Evolutionary conservation across 1,139 yeast species (phyloP), one percentile per base, ranked within the genome.

Genomic region (Taphrina confusa): DNA sequence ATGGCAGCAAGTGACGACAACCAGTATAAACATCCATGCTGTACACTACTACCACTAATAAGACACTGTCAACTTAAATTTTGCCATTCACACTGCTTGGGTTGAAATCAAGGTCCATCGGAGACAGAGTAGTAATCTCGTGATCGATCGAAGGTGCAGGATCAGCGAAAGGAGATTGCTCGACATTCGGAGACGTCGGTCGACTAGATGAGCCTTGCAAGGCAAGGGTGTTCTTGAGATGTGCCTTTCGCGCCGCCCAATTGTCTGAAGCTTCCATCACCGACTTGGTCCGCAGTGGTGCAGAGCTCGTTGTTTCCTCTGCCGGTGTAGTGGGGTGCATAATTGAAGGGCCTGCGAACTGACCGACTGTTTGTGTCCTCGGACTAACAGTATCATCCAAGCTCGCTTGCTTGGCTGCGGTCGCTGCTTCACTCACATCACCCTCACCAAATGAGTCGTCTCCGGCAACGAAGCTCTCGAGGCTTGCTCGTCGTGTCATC

Each of bases 191-290:
- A 14, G 58, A 44, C 3, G 58, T 46, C 11, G 58, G 58, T n/a
- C 25, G 18, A 2, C 22, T n/a, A 5, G 44, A 31, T 1, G 49
- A 30, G 14, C 30, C 33, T 11, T 44, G 58, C 16, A 46, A 31
- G 23, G 58, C 58, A n/a, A 54, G 44, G 4, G 45, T 54, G 44
- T 54, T 54, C 51, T 54, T 54, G 23, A 54, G 44, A 14, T 54
- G 58, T 18, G 37, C 51, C 40, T 54, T 54, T 33, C 58, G 28
- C 4, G 58, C 58, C 1, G 58, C 58, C 58, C 58, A 54, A 22
- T 54, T 44, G 34, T 54, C 58, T 4, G 51, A 23, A 6, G 58
- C 58, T 5, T 23, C 58, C 18, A 31, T 34, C 27, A 54, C 44
- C 18, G 58, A 54, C 28, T 54, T 54, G 5, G 44, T 44, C 9